A percentile compares a stretch with the other conserved stretches of the same genome.
Conservation (phyloP, 1,284 basidiomycete genomes). For the Cystobasidiaceae sp. region DNA sequence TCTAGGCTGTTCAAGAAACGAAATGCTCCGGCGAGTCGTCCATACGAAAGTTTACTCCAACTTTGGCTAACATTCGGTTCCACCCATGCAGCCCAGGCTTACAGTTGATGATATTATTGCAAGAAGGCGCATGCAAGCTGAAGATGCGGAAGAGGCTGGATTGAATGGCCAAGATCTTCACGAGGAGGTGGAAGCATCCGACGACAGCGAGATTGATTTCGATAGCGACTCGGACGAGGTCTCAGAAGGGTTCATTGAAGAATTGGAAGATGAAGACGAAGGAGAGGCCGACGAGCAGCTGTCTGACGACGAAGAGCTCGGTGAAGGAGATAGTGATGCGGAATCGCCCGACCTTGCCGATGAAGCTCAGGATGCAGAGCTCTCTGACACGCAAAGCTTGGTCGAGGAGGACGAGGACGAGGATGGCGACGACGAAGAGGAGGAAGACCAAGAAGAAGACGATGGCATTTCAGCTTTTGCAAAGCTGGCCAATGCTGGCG, state of each 20-base stretch:
- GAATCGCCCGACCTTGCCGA: slow-evolving; percentile 37
- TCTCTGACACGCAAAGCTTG: slow-evolving; percentile 35
- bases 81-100: slow-evolving; percentile 59
- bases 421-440: slow-evolving; percentile 42
- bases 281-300: slow-evolving; percentile 43
- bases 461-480: slow-evolving; percentile 46
- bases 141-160: slow-evolving; percentile 42
- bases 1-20: slow-evolving; percentile 40
- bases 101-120: slow-evolving; percentile 90
- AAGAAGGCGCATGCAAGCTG: slow-evolving; percentile 53
- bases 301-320: slow-evolving; percentile 35
- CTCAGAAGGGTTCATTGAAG: slow-evolving; percentile 29
- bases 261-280: background rate
- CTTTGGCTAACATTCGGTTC: slow-evolving; percentile 13
- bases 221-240: slow-evolving; percentile 30
- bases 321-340: slow-evolving; percentile 39
- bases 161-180: slow-evolving; percentile 36
- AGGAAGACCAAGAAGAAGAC: slow-evolving; percentile 33
- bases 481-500: slow-evolving; percentile 46
- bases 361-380: no score
- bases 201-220: slow-evolving; percentile 25
- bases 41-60: slow-evolving; percentile 22
- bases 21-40: slow-evolving; percentile 54
- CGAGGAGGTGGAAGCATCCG: no score
- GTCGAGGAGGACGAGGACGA: slow-evolving; percentile 34